phyloP scores from a whole-genome alignment of 768 basidiomycete genomes.

The Mycena rebaudengoi region DNA sequence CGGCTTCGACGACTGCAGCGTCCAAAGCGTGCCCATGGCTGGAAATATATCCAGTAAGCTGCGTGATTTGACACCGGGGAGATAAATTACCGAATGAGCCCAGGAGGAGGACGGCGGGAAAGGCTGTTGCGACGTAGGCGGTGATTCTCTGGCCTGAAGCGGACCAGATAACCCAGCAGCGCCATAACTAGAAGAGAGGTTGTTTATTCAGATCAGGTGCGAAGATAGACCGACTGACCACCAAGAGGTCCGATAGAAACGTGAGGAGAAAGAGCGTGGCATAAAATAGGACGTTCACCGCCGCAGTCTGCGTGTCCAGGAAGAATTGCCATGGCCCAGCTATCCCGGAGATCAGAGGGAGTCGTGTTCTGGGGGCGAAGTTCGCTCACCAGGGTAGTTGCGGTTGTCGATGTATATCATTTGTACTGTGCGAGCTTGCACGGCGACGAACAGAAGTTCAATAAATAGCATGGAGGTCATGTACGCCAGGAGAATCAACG shows the following conservation, averaged over 20 bases:
- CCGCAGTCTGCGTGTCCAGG: slow-evolving; percentile 47
- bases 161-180: slow-evolving; percentile 57
- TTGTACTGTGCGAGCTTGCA: slow-evolving; percentile 50
- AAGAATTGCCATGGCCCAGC: slow-evolving; percentile 55
- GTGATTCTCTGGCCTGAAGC: slow-evolving; percentile 39
- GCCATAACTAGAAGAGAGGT: slow-evolving; percentile 45
- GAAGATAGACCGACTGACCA: slow-evolving; percentile 41
- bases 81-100: slow-evolving; percentile 41
- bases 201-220: not conserved
- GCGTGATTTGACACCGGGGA: no score
- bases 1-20: slow-evolving; percentile 51
- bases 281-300: slow-evolving; percentile 54
- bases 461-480: slow-evolving; percentile 47
- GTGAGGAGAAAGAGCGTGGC: slow-evolving; percentile 52
- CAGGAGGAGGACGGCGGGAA: slow-evolving; percentile 48
- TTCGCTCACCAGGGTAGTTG: slow-evolving; percentile 42
- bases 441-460: slow-evolving; percentile 47
- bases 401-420: slow-evolving; percentile 53
- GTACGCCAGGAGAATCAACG: slow-evolving; percentile 46
- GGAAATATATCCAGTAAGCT: no score
- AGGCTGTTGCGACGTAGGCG: slow-evolving; percentile 41
- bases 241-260: slow-evolving; percentile 51
- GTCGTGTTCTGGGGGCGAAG: not conserved
- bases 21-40: slow-evolving; percentile 55
- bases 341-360: not conserved